A percentile compares a stretch with the other conserved stretches of the same genome.
These are phyloP conservation scores for Boechera divaricarpa DNA, from an alignment of 345 rosid genomes.

Conservation along the genomic window DNA sequence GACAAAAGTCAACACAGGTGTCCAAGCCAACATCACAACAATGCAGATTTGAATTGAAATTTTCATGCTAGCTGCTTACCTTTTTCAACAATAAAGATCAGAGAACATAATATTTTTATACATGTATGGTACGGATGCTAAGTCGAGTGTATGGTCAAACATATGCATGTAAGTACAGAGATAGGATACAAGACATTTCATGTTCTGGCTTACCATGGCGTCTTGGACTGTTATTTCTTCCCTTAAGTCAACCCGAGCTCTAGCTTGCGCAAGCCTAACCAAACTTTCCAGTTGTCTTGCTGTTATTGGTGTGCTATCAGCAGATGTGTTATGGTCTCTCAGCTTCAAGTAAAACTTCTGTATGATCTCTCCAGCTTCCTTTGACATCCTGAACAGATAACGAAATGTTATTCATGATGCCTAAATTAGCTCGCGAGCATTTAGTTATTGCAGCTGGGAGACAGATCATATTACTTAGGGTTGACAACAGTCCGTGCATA, in stretches of 20 bases:
- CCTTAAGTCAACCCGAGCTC: slow-evolving; percentile 92
- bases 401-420: slow-evolving; percentile 33
- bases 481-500: slow-evolving; percentile 81
- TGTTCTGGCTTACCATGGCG: slow-evolving; percentile 63
- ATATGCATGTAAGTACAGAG: slow-evolving; percentile 12
- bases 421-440: slow-evolving; percentile 20
- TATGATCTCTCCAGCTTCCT: slow-evolving; percentile 84
- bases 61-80: slow-evolving; percentile 18
- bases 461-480: slow-evolving; percentile 71
- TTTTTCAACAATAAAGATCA: background rate
- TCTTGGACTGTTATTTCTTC: slow-evolving; percentile 92
- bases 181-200: background rate
- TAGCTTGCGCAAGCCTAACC: slow-evolving; percentile 90
- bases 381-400: slow-evolving; percentile 70
- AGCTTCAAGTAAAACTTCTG: slow-evolving; percentile 86
- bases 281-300: slow-evolving; percentile 97
- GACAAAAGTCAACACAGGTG: slow-evolving; percentile 15
- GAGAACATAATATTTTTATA: slow-evolving; percentile 9
- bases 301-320: slow-evolving; percentile 93
- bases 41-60: slow-evolving; percentile 10
- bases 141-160: slow-evolving; percentile 16
- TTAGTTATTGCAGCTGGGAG: slow-evolving; percentile 16
- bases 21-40: slow-evolving; percentile 22
- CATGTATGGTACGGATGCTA: background rate
- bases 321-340: slow-evolving; percentile 88